Percentiles rank a stretch among this genome's conserved stretches.
Evolutionary conservation across 2,329 filamentous ascomycete species (phyloP).

Genomic region (Pseudogymnoascus sp.): DNA sequence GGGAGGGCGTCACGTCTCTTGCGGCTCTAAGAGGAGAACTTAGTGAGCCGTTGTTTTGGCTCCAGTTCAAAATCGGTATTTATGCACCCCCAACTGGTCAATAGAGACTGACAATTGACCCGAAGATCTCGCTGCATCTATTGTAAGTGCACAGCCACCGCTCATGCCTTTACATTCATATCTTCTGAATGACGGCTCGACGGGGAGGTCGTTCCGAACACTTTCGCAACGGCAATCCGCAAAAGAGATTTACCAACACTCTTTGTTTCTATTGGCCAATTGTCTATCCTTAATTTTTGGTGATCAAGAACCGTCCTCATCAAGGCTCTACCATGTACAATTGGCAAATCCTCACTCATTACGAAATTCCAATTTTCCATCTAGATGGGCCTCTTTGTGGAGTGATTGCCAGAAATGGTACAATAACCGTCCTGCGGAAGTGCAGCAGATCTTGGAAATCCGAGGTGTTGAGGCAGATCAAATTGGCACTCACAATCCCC

Average conservation of each 20-base stretch:
- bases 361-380: not conserved
- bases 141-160: not conserved
- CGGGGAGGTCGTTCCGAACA: not conserved
- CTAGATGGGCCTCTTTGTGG: conserved; percentile 10
- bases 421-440: conserved; percentile 1
- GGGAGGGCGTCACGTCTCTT: not conserved
- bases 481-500: not conserved
- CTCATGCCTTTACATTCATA: not conserved
- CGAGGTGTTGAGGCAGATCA: conserved; percentile 1
- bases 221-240: not conserved
- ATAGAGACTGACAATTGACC: not conserved
- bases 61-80: conserved; percentile 12
- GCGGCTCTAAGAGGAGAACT: not conserved
- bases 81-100: not conserved
- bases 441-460: conserved; percentile 10
- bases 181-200: not conserved
- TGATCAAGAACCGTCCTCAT: not conserved
- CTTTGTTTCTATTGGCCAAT: not conserved
- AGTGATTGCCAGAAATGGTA: conserved; percentile 11
- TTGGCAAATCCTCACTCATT: not conserved
- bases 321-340: not conserved
- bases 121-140: conserved; percentile 6
- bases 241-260: not conserved
- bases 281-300: conserved; percentile 1
- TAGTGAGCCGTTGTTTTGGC: conserved; percentile 7